Conservation (phyloP, 2,329 filamentous ascomycete genomes). For the Colletotrichum karsti region DNA sequence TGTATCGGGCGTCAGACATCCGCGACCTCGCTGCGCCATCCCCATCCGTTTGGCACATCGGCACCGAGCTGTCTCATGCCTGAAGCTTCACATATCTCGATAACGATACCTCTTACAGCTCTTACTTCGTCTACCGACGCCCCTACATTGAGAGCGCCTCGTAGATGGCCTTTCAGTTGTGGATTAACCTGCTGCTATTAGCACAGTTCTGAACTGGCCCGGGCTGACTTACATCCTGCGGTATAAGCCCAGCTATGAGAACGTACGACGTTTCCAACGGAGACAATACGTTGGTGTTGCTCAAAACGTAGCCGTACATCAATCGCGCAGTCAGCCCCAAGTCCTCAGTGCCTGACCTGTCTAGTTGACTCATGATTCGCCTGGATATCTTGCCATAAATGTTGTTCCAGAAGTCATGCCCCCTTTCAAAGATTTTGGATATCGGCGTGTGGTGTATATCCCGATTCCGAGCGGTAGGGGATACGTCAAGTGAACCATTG, state of each 20-base stretch:
- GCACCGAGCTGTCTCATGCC: slow-evolving; percentile 53
- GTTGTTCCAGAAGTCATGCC: slow-evolving; percentile 54
- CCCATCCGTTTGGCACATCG: slow-evolving; percentile 47
- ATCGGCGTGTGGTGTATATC: slow-evolving; percentile 48
- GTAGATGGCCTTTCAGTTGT: slow-evolving; percentile 61
- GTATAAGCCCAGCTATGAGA: slow-evolving; percentile 58
- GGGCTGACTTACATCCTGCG: slow-evolving; percentile 54
- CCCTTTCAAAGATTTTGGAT: slow-evolving; percentile 48
- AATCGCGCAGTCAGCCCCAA: slow-evolving; percentile 55
- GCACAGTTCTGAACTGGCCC: not conserved
- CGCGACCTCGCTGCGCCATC: slow-evolving; percentile 55
- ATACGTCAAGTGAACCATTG: slow-evolving; percentile 38
- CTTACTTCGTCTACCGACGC: slow-evolving; percentile 56
- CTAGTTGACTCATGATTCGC: slow-evolving; percentile 57
- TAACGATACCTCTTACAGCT: slow-evolving; percentile 54
- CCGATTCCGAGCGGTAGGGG: slow-evolving; percentile 46
- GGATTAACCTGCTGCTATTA: slow-evolving; percentile 52
- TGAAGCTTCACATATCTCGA: slow-evolving; percentile 54
- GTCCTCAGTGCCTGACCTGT: slow-evolving; percentile 57
- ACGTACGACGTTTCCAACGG: slow-evolving; percentile 58
- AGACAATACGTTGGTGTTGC: slow-evolving; percentile 54
- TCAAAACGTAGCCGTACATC: slow-evolving; percentile 58
- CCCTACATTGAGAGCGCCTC: slow-evolving; percentile 58
- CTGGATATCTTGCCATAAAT: slow-evolving; percentile 59
- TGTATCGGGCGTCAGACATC: slow-evolving; percentile 40